Base-by-base conservation (phyloP, 1,284 basidiomycete species). In the Leccinum fuscescens region DNA sequence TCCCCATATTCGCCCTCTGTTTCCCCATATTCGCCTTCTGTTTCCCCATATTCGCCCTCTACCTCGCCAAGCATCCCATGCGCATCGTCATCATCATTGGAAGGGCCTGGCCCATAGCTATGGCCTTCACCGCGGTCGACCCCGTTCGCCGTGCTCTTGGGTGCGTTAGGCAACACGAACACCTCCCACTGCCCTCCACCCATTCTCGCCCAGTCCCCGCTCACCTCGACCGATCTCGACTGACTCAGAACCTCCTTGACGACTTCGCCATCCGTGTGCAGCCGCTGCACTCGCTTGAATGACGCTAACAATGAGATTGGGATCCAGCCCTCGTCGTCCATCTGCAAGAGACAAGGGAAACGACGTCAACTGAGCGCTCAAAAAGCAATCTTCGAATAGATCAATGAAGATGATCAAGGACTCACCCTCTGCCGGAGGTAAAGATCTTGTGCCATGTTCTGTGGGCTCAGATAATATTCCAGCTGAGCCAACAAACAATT, bases 301-400 rank as follows among this genome's bases (percentile, higher is more conserved):
- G 91, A 90, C 4, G 91, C 90, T 59, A 97, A 82, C 59, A 93
- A 79, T 9, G 82, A 67, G 49, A 96, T 89, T 20, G 89, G 84
- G 58, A 97, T 89, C 93, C 93, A 97, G 15, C 94, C 94, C 63
- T 84, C 80, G 3, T 84, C 81, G 71, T 96, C 93, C 94, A 97
- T 96, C 93, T 96, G 67, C 31, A 58, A 59, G 29, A 56, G 12
- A 53, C 12, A 54, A 4, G n/a, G 42, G 29, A 27, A 17, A 44
- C 11, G 11, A 17, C 42, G 50, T 66, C 44, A 69, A 50, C 51
- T 14, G 6, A 46, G 29, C 22, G 22, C 5, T 31, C n/a, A 42
- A 35, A 50, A 29, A n/a, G 15, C 8, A 15, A 27, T 42, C 39
- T 24, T 57, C 60, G 37, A 54, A 27, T 7, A 58, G 31, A 15